Evolutionary conservation across 2,329 filamentous ascomycete species (phyloP), one percentile per base, ranked within the genome.

Genomic region (Didymella sp.): DNA sequence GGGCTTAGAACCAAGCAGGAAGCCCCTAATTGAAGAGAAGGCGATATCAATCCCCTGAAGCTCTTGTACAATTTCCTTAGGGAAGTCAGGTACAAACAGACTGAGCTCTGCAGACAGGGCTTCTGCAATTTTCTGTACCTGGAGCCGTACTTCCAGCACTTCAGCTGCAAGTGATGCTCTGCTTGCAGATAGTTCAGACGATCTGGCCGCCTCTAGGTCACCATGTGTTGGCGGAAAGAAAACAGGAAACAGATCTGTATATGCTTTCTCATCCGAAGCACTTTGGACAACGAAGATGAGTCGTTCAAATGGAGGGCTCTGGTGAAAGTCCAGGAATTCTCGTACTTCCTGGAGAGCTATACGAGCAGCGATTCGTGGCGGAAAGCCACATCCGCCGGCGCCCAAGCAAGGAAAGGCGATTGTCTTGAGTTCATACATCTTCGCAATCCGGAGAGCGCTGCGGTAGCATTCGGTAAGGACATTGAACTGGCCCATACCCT

Each of bases 391-490:
- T 6, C 72, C 72, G 11, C 73, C 73, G 9, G 68, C 63, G 15
- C 66, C 71, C 2, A 76, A 38, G 40, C 68, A 71, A 21, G 73
- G 73, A 52, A 76, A 76, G 0, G 72, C 74, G 12, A 76, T 58
- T 1, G 66, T 73, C 31, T 69, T 71, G 38, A 75, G 44, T 1
- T 58, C 50, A 13, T 64, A 44, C 2, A 60, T 47, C 7, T 59
- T 54, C 4, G 72, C 73, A 15, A 65, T 51, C 24, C 56, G 62
- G 13, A 76, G 59, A 15, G 60, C 60, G 48, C 53, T 67, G 7
- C 66, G 67, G 47, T 76, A 76, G 57, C 73, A 74, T 24, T 68
- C 66, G 1, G 66, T 66, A 13, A 76, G 67, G 12, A 66, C 35
- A 21, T 70, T 70, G 51, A 71, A 69, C 28, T 70, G 61, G 2